Evolutionary conservation across 164 flowering plant species (phyloP).

Genomic region (Umbilicus rupestris): DNA sequence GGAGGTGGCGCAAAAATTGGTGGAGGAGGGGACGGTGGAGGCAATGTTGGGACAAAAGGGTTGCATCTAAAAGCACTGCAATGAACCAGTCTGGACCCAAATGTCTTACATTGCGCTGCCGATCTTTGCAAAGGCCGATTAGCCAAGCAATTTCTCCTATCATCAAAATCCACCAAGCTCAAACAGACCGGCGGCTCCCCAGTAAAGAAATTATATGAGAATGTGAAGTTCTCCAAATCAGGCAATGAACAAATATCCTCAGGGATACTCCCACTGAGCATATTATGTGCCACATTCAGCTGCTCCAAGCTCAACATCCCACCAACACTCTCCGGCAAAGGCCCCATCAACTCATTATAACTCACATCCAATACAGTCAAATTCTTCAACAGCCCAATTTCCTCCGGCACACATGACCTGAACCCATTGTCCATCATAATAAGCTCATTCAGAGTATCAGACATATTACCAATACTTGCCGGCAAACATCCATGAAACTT

Average conservation of each 20-base stretch:
- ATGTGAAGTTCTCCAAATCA: conserved; percentile 61
- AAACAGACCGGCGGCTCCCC: conserved; percentile 73
- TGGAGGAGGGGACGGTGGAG: conserved; percentile 36
- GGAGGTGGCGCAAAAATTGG: conserved; percentile 22
- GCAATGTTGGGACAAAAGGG: conserved; percentile 52
- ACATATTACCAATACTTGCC: conserved; percentile 69
- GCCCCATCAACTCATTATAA: conserved; percentile 61
- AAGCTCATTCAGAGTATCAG: conserved; percentile 55
- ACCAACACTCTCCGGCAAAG: conserved; percentile 56
- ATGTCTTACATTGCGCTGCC: conserved; percentile 43
- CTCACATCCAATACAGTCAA: conserved; percentile 80
- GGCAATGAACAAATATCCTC: conserved; percentile 54
- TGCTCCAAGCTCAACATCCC: conserved; percentile 66
- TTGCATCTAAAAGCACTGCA: conserved; percentile 57
- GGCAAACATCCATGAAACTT: conserved; percentile 81
- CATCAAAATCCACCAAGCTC: conserved; percentile 36
- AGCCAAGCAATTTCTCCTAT: conserved; percentile 69
- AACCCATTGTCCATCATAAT: conserved; percentile 64
- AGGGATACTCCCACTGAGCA: conserved; percentile 62
- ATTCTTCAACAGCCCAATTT: conserved; percentile 57
- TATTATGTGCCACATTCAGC: conserved; percentile 80
- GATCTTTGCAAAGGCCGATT: conserved; percentile 61
- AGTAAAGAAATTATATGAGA: conserved; percentile 81
- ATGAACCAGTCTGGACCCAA: conserved; percentile 46
- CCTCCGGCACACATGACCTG: conserved; percentile 66